Conservation (phyloP, 495 filamentous ascomycete species). For the Aspergillus olivimuriae region DNA sequence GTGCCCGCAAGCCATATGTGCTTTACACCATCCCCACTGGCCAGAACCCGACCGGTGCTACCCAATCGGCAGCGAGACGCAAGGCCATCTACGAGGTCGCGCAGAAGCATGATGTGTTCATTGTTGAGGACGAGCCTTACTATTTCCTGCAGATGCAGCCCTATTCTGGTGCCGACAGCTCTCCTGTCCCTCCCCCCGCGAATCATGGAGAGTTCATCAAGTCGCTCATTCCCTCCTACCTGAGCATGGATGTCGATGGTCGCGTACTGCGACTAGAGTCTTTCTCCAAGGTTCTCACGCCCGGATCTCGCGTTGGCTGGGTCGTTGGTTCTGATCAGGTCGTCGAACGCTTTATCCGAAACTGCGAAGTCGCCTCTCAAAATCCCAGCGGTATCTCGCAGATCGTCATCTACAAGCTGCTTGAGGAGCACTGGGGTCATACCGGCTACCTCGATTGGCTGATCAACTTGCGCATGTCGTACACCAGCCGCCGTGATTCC, state of each 20-base stretch:
- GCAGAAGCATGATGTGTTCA: slow-evolving; percentile 77
- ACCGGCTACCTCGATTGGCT: slow-evolving; percentile 88
- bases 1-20: slow-evolving; percentile 66
- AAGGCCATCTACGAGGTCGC: slow-evolving; percentile 67
- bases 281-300: slow-evolving; percentile 62
- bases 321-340: slow-evolving; percentile 72
- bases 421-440: slow-evolving; percentile 94
- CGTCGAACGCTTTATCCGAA: slow-evolving; percentile 68
- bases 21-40: slow-evolving; percentile 55
- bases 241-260: slow-evolving; percentile 59
- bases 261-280: slow-evolving; percentile 63
- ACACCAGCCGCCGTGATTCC: slow-evolving; percentile 69
- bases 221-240: slow-evolving; percentile 52
- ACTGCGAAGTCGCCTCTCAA: slow-evolving; percentile 74
- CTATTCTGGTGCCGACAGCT: slow-evolving; percentile 51
- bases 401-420: slow-evolving; percentile 74
- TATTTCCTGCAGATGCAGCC: slow-evolving; percentile 97
- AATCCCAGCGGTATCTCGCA: slow-evolving; percentile 80
- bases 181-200: slow-evolving; percentile 45
- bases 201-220: slow-evolving; percentile 55
- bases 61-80: slow-evolving; percentile 60
- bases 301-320: slow-evolving; percentile 58
- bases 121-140: slow-evolving; percentile 94
- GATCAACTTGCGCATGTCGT: slow-evolving; percentile 74
- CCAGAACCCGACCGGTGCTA: slow-evolving; percentile 90